These are phyloP conservation scores for Lycium ferocissimum DNA, from an alignment of 257 asterid species.

Conservation along the genomic window DNA sequence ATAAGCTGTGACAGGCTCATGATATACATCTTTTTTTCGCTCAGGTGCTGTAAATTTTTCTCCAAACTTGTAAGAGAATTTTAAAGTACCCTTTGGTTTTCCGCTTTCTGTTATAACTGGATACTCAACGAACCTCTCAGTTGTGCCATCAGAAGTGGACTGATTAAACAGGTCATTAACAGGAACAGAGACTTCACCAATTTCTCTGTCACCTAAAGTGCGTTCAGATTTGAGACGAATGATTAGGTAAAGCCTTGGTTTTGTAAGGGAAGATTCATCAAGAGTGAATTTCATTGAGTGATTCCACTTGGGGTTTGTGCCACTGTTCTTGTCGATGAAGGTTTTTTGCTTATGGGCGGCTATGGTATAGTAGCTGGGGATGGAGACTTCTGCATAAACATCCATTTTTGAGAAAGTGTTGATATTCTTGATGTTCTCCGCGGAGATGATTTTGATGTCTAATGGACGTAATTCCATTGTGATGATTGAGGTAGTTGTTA, in stretches of 20 bases:
- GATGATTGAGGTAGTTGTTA: not conserved
- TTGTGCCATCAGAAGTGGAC: conserved; percentile 6
- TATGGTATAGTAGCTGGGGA: conserved; percentile 19
- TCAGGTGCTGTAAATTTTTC: conserved; percentile 53
- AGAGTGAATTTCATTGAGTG: conserved; percentile 43
- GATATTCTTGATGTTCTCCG: conserved; percentile 46
- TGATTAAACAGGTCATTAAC: conserved; percentile 53
- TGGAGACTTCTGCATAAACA: conserved; percentile 39
- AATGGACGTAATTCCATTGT: conserved; percentile 42
- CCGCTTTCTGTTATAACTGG: conserved; percentile 62
- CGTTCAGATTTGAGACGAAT: conserved; percentile 60
- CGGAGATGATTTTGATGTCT: conserved; percentile 48
- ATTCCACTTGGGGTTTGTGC: conserved; percentile 51
- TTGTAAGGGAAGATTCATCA: conserved; percentile 63
- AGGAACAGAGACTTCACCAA: conserved; percentile 68
- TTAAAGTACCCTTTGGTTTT: conserved; percentile 72
- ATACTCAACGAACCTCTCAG: conserved; percentile 53
- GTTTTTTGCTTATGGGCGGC: conserved; percentile 37
- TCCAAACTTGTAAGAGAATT: conserved; percentile 67
- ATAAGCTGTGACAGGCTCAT: conserved; percentile 62
- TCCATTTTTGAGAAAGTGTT: conserved; percentile 46
- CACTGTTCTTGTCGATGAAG: conserved; percentile 42
- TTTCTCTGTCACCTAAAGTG: conserved; percentile 52
- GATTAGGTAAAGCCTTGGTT: conserved; percentile 58
- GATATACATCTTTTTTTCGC: conserved; percentile 35